Percentiles rank a stretch among this genome's conserved stretches.
phyloP scores from a whole-genome alignment of 495 filamentous ascomycete species.

The Trichoderma gamsii region DNA sequence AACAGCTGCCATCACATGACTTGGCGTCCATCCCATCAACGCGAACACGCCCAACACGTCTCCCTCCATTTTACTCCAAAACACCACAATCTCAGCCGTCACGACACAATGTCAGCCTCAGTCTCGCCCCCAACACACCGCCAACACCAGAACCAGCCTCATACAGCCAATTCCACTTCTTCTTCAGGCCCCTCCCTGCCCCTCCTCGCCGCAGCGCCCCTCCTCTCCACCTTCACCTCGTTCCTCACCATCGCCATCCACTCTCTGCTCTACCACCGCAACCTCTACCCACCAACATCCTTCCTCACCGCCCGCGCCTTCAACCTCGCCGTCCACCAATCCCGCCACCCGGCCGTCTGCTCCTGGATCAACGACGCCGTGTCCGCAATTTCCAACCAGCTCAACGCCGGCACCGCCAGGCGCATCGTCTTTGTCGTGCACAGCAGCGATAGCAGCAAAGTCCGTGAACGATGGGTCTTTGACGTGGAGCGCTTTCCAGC shows the following conservation, averaged over 20 bases:
- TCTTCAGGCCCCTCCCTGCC: constrained; percentile 23
- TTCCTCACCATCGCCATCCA: constrained; percentile 89
- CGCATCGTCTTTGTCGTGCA: constrained; percentile 41
- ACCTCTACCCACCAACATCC: constrained; percentile 71
- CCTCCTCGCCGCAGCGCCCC: constrained; percentile 32
- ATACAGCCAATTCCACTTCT: background rate
- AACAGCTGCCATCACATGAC: background rate
- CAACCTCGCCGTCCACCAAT: constrained; percentile 85
- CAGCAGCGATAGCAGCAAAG: constrained; percentile 21
- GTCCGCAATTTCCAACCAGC: constrained; percentile 64
- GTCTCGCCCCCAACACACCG: background rate
- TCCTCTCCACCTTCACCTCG: constrained; percentile 56
- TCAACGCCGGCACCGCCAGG: constrained; percentile 50
- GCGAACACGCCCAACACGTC: background rate
- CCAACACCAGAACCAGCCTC: constrained; percentile 6
- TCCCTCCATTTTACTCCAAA: background rate
- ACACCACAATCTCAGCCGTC: background rate
- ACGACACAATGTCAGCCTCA: background rate
- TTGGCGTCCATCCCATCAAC: too few relatives aligned
- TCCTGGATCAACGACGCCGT: constrained; percentile 84
- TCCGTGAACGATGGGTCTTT: constrained; percentile 81
- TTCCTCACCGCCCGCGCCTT: constrained; percentile 81
- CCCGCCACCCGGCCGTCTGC: constrained; percentile 84
- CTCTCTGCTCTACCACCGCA: constrained; percentile 84
- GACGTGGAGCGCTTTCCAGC: constrained; percentile 71